Conservation (phyloP, 176 grass and related monocot species). For the Areca catechu region DNA sequence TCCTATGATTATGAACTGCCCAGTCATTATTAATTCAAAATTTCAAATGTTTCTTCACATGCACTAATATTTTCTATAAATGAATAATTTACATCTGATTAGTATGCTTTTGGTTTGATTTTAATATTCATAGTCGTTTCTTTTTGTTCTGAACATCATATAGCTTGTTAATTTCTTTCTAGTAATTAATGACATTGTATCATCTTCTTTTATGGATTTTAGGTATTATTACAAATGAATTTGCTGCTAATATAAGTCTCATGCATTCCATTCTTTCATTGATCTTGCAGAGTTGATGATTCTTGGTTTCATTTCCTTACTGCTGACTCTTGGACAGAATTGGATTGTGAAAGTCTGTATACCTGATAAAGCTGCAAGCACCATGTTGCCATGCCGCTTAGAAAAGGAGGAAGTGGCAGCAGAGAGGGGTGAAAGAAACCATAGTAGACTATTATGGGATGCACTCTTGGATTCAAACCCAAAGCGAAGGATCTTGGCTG, state of each 20-base stretch:
- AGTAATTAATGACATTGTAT: too few species aligned
- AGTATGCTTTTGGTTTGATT: background rate
- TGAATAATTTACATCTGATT: background rate
- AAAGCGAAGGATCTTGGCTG: constrained; percentile 26
- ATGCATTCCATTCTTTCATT: background rate
- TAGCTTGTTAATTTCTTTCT: too few species aligned
- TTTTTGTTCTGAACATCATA: too few species aligned
- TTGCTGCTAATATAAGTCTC: too few species aligned
- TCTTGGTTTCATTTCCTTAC: constrained; percentile 84
- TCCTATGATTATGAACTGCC: background rate
- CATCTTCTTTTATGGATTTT: too few species aligned
- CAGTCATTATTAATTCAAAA: too few species aligned
- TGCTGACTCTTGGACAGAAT: constrained; percentile 53
- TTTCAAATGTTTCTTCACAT: too few species aligned
- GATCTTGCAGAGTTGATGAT: constrained; percentile 86
- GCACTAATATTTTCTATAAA: background rate
- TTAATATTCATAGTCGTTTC: too few species aligned
- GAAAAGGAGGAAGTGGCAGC: background rate
- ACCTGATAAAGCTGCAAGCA: constrained; percentile 43
- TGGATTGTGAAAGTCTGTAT: constrained; percentile 71
- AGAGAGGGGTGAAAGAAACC: background rate
- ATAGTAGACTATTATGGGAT: constrained; percentile 38
- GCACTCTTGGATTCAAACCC: background rate
- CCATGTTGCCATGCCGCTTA: constrained; percentile 66
- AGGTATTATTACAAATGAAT: too few species aligned